A percentile compares a stretch with the other conserved stretches of the same genome.
phyloP scores from a whole-genome alignment of 2,329 filamentous ascomycete species.

The Colletotrichum tanaceti region DNA sequence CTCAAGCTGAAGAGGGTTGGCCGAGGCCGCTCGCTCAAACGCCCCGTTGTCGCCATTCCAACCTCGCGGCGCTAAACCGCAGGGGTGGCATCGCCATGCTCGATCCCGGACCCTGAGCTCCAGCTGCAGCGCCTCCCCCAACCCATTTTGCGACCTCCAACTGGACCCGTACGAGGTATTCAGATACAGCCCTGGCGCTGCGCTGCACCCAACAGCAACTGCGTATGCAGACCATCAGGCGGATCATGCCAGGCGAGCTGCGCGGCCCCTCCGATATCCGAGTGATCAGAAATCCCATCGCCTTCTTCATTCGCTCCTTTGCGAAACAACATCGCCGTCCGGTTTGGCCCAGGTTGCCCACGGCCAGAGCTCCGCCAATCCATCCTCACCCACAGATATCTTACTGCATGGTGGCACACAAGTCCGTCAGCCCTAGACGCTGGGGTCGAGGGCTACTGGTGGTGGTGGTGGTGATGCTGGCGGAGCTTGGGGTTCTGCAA shows the following conservation, averaged over 20 bases:
- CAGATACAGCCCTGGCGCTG: background rate
- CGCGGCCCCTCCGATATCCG: conserved; percentile 1
- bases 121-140: background rate
- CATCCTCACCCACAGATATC: background rate
- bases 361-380: background rate
- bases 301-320: conserved; percentile 8
- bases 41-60: background rate
- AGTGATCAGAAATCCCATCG: background rate
- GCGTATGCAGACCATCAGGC: background rate
- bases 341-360: background rate
- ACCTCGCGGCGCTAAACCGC: conserved; percentile 16
- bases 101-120: conserved; percentile 17
- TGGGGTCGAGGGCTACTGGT: background rate
- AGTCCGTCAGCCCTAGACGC: conserved; percentile 26
- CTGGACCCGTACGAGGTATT: background rate
- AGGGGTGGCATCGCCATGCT: background rate
- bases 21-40: background rate
- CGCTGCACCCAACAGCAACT: background rate
- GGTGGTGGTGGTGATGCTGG: background rate
- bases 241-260: conserved; percentile 2
- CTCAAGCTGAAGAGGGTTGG: background rate
- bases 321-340: background rate
- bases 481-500: background rate
- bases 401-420: background rate
- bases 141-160: background rate